phyloP scores from a whole-genome alignment of 305 asterid genomes.

The Plantago rigida region DNA sequence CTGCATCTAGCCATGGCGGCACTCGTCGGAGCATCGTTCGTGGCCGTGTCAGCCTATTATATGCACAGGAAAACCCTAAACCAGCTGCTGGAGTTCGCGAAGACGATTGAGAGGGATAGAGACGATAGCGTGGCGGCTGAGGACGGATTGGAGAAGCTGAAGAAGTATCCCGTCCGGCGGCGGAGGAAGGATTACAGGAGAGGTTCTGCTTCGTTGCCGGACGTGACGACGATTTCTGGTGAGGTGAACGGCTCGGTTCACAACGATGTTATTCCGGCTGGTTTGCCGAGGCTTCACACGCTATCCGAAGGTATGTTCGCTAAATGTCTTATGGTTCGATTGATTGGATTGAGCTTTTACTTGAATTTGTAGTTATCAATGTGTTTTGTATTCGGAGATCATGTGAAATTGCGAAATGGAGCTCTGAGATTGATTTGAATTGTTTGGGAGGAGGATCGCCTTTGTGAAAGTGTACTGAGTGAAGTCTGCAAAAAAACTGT shows the following conservation, averaged over 20 bases:
- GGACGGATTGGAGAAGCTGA: conserved; percentile 41
- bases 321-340: neutral
- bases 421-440: conserved; percentile 17
- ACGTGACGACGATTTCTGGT: conserved; percentile 54
- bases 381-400: neutral
- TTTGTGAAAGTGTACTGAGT: neutral
- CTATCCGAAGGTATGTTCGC: conserved; percentile 57
- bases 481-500: too few relatives aligned
- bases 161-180: conserved; percentile 39
- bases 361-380: neutral
- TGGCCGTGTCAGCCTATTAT: conserved; percentile 86
- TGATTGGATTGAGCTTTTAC: neutral
- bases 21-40: conserved; percentile 83
- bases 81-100: conserved; percentile 76
- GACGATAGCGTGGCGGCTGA: conserved; percentile 32
- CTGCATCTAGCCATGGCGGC: conserved; percentile 95
- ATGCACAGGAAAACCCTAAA: conserved; percentile 86
- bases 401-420: conserved; percentile 7
- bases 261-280: conserved; percentile 64
- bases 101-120: conserved; percentile 64
- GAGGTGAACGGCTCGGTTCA: conserved; percentile 43
- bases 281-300: conserved; percentile 80
- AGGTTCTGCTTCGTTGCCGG: conserved; percentile 66
- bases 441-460: neutral
- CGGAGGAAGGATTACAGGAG: conserved; percentile 54